Percentiles rank a stretch among this genome's conserved stretches.
Evolutionary conservation across 2,329 filamentous ascomycete species (phyloP).

Genomic region (Pseudogymnoascus sp.): DNA sequence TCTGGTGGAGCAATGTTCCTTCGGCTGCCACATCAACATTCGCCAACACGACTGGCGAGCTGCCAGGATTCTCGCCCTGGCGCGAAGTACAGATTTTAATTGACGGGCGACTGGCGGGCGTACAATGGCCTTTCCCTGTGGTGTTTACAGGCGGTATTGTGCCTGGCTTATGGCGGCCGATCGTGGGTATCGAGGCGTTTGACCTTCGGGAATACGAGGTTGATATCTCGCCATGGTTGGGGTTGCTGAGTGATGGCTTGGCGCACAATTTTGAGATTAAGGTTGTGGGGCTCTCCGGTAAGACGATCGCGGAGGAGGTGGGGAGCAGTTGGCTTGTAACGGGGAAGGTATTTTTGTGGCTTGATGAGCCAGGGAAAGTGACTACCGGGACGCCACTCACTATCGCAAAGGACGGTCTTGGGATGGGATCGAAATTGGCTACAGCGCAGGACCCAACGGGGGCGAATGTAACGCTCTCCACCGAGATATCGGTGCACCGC

Average conservation of each 20-base stretch:
- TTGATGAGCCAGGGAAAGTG: constrained; percentile 43
- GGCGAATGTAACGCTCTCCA: constrained; percentile 52
- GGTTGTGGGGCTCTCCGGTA: constrained; percentile 52
- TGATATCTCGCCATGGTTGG: constrained; percentile 71
- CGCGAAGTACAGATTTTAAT: constrained; percentile 72
- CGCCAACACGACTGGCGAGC: constrained; percentile 43
- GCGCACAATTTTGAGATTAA: constrained; percentile 61
- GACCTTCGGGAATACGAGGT: constrained; percentile 75
- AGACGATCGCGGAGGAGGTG: constrained; percentile 46
- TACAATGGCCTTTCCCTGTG: constrained; percentile 74
- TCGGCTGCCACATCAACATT: constrained; percentile 55
- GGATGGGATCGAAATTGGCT: constrained; percentile 43
- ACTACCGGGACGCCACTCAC: constrained; percentile 42
- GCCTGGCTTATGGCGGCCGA: constrained; percentile 68
- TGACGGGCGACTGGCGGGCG: constrained; percentile 64
- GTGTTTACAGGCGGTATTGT: constrained; percentile 78
- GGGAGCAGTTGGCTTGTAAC: constrained; percentile 68
- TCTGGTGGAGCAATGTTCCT: constrained; percentile 77
- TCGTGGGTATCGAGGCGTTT: constrained; percentile 72
- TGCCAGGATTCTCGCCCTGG: constrained; percentile 66
- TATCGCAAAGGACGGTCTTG: constrained; percentile 32
- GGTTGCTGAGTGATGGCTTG: constrained; percentile 57
- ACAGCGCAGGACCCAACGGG: constrained; percentile 42
- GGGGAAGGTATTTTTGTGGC: constrained; percentile 75
- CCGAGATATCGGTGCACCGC: constrained; percentile 50